Conservation (phyloP, 1,139 yeast species). For the Geotrichum australiense region DNA sequence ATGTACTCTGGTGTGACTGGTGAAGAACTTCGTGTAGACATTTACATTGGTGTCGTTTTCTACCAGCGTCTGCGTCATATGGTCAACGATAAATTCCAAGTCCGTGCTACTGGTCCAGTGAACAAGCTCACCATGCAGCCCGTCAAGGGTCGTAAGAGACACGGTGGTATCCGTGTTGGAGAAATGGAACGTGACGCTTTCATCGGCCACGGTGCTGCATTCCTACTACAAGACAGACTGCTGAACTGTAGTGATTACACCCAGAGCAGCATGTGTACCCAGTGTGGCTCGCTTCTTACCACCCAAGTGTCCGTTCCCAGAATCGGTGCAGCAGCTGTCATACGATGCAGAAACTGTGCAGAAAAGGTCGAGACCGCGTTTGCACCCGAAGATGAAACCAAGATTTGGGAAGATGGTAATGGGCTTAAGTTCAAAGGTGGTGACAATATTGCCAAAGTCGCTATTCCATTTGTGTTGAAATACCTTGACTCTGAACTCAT, state of each 20-base stretch:
- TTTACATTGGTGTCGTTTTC: conserved; percentile 93
- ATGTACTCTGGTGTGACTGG: conserved; percentile 99
- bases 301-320: conserved; percentile 90
- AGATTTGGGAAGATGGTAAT: conserved; percentile 95
- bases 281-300: conserved; percentile 86
- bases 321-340: conserved; percentile 69
- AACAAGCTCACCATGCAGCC: conserved; percentile 98
- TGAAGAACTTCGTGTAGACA: conserved; percentile 92
- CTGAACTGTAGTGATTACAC: conserved; percentile 95
- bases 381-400: conserved; percentile 57
- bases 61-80: conserved; percentile 98
- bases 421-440: conserved; percentile 93
- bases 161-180: conserved; percentile 99
- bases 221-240: conserved; percentile 87
- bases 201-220: conserved; percentile 98
- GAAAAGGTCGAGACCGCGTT: conserved; percentile 42
- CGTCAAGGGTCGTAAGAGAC: conserved; percentile 97
- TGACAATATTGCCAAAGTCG: conserved; percentile 83
- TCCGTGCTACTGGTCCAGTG: conserved; percentile 97
- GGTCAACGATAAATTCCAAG: conserved; percentile 99
- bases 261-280: conserved; percentile 81
- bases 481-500: conserved; percentile 92
- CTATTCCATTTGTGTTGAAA: conserved; percentile 93
- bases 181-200: conserved; percentile 99
- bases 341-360: conserved; percentile 92